Evolutionary conservation across 2,329 filamentous ascomycete species (phyloP).

Genomic region (Pseudogymnoascus sp.): DNA sequence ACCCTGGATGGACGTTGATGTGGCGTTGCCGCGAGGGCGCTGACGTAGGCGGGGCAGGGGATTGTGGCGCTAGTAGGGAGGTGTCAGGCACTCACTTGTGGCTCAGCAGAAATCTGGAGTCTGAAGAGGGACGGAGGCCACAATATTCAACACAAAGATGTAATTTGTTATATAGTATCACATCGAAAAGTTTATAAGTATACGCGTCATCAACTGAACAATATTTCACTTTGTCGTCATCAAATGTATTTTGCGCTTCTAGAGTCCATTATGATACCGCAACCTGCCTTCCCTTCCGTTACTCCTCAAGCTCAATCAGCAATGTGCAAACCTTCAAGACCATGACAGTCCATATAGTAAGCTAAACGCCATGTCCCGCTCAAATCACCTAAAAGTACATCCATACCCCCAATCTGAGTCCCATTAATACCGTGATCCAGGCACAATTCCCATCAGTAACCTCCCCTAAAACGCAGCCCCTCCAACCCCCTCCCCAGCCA

Average conservation of each 20-base stretch:
- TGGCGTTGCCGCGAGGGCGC: slow-evolving; percentile 4
- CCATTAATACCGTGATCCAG: background rate
- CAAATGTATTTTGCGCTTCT: background rate
- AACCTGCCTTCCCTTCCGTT: background rate
- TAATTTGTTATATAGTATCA: background rate
- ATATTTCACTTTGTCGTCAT: background rate
- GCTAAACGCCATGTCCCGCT: slow-evolving; percentile 1
- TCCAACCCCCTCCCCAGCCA: slow-evolving; percentile 30
- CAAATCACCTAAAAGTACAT: background rate
- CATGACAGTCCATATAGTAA: background rate
- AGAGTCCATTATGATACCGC: background rate
- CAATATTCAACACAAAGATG: background rate
- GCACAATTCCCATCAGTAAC: background rate
- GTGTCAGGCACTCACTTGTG: background rate
- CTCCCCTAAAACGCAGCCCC: slow-evolving; percentile 27
- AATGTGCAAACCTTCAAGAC: background rate
- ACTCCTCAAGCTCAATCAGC: background rate
- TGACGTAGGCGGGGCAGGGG: slow-evolving; percentile 6
- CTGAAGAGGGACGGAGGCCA: background rate
- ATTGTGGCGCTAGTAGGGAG: background rate
- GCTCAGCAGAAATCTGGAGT: background rate
- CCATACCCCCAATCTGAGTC: background rate
- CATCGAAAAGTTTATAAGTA: background rate
- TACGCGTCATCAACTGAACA: background rate
- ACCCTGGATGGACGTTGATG: background rate